Base-by-base conservation (phyloP, 2,329 filamentous ascomycete species). In the Stachybotrys chartarum region DNA sequence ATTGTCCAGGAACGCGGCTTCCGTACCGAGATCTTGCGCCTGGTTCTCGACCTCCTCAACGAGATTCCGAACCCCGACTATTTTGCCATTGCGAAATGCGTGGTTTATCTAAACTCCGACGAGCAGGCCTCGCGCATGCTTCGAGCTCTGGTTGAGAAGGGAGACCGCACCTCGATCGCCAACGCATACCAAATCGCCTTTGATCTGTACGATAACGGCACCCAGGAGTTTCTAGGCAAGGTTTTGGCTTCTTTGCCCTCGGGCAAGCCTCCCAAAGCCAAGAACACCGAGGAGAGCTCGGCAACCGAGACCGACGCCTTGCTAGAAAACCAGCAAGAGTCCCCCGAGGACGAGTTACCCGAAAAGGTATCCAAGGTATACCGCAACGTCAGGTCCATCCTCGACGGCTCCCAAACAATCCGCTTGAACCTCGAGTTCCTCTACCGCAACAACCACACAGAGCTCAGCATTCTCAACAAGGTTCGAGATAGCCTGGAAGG, bases 171-270 rank as follows among this genome's bases (percentile, higher is more conserved):
- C 57, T 91, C 91, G 0, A 83, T 90, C 16, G 89, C 92, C 18
- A 87, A 90, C 52, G 94, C 94, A 17, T 99, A 97, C 71, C 94
- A 99, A 70, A 96, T 99, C 56, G 94, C 93, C 1, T 99, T 99
- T 66, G 94, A 99, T 66, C 80, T 99, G 6, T 97, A 97, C 72
- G 94, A 99, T 74, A 99, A 99, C 67, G 94, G 94, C 62, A 97
- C 94, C 0, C 94, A 99, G 66, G 94, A 97, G 69, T 99, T 99
- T 65, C 74, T 99, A 30, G 86, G 86, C 62, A 97, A 94, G 73
- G 90, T 99, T 49, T 86, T 93, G 66, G 84, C 89, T 56, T 85
- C 90, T 50, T 77, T 97, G 35, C 90, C 91, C 0, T 78, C 81
- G 17, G 72, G 74, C 11, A 75, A 80, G 54, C 53, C 63, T 55